Evolutionary conservation across 257 asterid genomes (phyloP), one percentile per base, ranked within the genome.

Genomic region (Salvia splendens): DNA sequence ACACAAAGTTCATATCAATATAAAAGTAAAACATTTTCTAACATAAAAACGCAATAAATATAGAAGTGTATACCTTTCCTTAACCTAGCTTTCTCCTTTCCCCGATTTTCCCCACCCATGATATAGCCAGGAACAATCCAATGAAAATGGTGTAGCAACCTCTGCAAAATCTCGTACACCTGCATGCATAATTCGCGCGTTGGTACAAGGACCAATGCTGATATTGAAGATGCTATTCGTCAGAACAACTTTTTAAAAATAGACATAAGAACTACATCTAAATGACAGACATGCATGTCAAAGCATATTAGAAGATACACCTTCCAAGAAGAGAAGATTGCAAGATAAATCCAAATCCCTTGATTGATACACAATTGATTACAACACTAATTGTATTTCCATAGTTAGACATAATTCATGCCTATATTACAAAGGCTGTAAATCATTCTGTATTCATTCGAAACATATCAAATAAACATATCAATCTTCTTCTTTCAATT

Each of bases 71-170:
- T 71, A 91, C 99, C 97, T 91, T 94, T 94, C 67, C 97, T 85
- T 75, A 94, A 73, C 84, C 97, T 85, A 70, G 99, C 92, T 75
- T 94, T 94, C 82, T 94, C 99, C 86, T 88, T 94, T 12, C 86
- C 70, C 71, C 99, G 79, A 78, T 82, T 94, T 74, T 94, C 96
- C 65, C 97, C 97, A 72, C 99, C 99, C 99, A 94, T 94, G 60
- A 94, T 86, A 81, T 84, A 91, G 45, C 99, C 99, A 49, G 99
- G 96, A 81, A 94, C 99, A 83, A 94, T 91, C 99, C 97, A 94
- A 61, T 90, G 95, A 81, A 94, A 94, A 9, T 96, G 92, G 77
- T 87, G 99, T 47, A 94, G 77, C 68, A 94, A 75, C 85, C 87
- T 88, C 73, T 82, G 86, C 84, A 93, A 74, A 61, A 93, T 84